Percentiles rank a stretch among this genome's conserved stretches.
These are phyloP conservation scores for Podaxis mareebaensis DNA, from an alignment of 768 basidiomycete species.

Conservation along the genomic window DNA sequence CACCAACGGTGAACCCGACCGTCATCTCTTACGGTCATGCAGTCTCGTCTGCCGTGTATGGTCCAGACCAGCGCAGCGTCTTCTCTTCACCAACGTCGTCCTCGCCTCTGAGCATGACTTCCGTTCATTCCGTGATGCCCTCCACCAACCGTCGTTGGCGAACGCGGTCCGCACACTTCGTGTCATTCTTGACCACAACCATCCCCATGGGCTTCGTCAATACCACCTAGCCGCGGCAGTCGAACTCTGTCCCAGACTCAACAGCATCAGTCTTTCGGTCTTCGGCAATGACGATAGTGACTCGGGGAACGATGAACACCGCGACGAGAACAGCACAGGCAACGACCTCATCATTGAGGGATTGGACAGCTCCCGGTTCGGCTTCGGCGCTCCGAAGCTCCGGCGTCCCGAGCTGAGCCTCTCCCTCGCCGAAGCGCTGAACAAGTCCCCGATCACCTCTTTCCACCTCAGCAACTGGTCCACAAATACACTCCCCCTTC, in stretches of 20 bases:
- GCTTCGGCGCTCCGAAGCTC: constrained; percentile 54
- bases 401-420: constrained; percentile 47
- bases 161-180: constrained; percentile 55
- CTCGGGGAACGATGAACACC: neutral
- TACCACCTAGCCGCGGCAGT: constrained; percentile 60
- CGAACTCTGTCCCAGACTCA: constrained; percentile 58
- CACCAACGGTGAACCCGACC: constrained; percentile 34
- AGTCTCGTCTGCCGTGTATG: constrained; percentile 69
- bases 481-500: constrained; percentile 53
- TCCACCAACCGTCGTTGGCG: constrained; percentile 52
- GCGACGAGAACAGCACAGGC: constrained; percentile 34
- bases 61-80: constrained; percentile 62
- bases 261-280: constrained; percentile 53
- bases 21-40: constrained; percentile 51
- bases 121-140: constrained; percentile 52
- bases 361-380: constrained; percentile 47
- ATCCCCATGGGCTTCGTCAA: constrained; percentile 57
- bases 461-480: constrained; percentile 76
- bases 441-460: constrained; percentile 52
- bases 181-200: constrained; percentile 66
- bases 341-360: constrained; percentile 50
- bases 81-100: constrained; percentile 59
- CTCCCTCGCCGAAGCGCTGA: constrained; percentile 37
- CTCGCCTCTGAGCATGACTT: constrained; percentile 56
- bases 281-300: constrained; percentile 57